These are phyloP conservation scores for Tricholoma flavovirens DNA, from an alignment of 768 basidiomycete genomes.

Conservation along the genomic window DNA sequence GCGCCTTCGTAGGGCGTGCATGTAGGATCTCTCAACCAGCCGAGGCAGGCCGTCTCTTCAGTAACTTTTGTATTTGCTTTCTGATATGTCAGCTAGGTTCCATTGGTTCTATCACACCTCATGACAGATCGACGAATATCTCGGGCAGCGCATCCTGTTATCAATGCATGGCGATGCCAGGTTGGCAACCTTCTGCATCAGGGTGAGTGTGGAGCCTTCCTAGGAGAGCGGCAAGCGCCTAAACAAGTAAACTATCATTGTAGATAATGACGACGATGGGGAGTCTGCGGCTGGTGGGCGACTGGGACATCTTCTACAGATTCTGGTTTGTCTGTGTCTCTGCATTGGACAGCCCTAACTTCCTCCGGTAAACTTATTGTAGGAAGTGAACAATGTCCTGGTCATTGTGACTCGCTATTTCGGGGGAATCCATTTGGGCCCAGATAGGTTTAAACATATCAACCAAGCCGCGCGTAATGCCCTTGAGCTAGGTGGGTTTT, in stretches of 20 bases:
- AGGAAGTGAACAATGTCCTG: conserved; percentile 81
- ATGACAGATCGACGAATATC: conserved; percentile 69
- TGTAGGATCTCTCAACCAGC: conserved; percentile 73
- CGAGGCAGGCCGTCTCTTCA: conserved; percentile 43
- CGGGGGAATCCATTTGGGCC: conserved; percentile 86
- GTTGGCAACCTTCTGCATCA: conserved; percentile 64
- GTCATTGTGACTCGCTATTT: conserved; percentile 93
- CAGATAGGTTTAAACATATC: conserved; percentile 89
- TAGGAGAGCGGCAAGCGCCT: neutral
- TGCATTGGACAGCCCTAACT: neutral
- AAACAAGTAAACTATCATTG: neutral
- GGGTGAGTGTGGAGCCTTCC: conserved; percentile 36
- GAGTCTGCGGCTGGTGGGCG: conserved; percentile 91
- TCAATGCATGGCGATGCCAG: conserved; percentile 80
- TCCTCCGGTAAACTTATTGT: neutral
- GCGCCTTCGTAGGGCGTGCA: conserved; percentile 80
- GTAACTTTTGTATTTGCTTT: conserved; percentile 1
- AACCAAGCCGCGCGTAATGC: conserved; percentile 94
- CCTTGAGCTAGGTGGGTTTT: conserved; percentile 80
- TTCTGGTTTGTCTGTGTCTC: conserved; percentile 48
- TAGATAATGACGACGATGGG: conserved; percentile 93
- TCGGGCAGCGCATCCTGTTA: conserved; percentile 72
- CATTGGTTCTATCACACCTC: conserved; percentile 57
- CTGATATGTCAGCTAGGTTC: conserved; percentile 42
- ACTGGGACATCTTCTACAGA: conserved; percentile 85